phyloP scores from a whole-genome alignment of 306 rosid species.

The Acacia melanoxylon region DNA sequence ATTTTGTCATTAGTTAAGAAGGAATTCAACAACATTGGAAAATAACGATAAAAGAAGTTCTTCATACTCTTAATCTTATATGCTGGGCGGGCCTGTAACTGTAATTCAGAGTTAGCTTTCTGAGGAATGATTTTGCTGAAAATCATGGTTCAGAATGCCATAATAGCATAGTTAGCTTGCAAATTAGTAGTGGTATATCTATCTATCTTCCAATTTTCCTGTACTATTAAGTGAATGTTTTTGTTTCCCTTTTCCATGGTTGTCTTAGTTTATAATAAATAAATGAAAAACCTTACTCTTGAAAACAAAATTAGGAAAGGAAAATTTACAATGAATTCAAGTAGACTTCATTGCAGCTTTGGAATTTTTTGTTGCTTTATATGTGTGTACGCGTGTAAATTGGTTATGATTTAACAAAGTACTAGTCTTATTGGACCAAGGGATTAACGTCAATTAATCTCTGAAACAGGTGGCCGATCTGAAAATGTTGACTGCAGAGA shows the following conservation, averaged over 20 bases:
- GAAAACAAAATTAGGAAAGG: not conserved
- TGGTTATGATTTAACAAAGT: not conserved
- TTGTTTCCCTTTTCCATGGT: not conserved
- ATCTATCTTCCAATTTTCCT: not conserved
- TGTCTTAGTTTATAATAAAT: not conserved
- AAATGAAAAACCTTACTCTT: not conserved
- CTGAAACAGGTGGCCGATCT: constrained; percentile 77
- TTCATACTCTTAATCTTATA: not conserved
- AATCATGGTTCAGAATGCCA: not conserved
- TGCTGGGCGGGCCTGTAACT: not conserved
- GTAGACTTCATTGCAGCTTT: too few relatives aligned
- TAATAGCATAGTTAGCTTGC: not conserved
- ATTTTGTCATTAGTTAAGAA: not conserved
- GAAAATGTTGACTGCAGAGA: constrained; percentile 70
- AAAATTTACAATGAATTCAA: not conserved
- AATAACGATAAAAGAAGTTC: not conserved
- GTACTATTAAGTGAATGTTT: not conserved
- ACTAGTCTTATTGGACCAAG: not conserved
- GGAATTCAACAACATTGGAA: not conserved
- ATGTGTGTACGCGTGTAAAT: too few relatives aligned
- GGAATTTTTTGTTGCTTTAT: too few relatives aligned
- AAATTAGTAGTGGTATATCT: not conserved
- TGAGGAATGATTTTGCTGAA: not conserved
- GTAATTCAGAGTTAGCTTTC: not conserved
- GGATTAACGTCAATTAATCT: constrained; percentile 18